Percentiles rank a stretch among this genome's conserved stretches.
phyloP scores from a whole-genome alignment of 345 rosid species.

The Schrenkiella parvula region DNA sequence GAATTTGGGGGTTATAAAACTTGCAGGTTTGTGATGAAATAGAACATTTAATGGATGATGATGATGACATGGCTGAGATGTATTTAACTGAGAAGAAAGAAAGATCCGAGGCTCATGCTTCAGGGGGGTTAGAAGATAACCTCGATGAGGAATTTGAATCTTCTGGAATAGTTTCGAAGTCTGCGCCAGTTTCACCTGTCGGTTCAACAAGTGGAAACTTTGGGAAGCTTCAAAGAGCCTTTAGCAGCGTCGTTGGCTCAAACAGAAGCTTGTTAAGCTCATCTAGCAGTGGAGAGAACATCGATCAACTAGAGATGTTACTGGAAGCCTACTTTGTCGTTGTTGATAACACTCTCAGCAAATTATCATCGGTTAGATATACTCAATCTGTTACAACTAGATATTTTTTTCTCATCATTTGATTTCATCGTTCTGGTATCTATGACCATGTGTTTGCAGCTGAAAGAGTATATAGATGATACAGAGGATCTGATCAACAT shows the following conservation, averaged over 20 bases:
- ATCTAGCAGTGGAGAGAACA: constrained; percentile 54
- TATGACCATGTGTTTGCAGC: constrained; percentile 45
- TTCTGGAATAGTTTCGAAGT: constrained; percentile 47
- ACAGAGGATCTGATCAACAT: constrained; percentile 96
- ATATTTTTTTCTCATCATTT: neutral
- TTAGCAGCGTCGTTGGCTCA: constrained; percentile 62
- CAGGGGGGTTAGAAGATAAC: constrained; percentile 39
- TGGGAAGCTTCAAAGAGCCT: constrained; percentile 72
- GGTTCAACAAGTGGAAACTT: constrained; percentile 46
- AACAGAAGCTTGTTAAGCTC: constrained; percentile 70
- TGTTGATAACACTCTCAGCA: constrained; percentile 77
- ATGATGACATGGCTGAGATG: constrained; percentile 99
- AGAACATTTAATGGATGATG: constrained; percentile 98
- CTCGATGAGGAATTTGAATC: constrained; percentile 36
- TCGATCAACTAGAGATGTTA: constrained; percentile 93
- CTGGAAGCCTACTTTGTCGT: constrained; percentile 86
- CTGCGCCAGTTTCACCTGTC: constrained; percentile 87
- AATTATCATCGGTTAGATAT: constrained; percentile 68
- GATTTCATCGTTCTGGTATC: neutral
- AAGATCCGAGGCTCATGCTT: constrained; percentile 59
- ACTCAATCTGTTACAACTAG: neutral
- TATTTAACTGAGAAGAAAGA: constrained; percentile 88
- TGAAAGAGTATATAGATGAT: constrained; percentile 94
- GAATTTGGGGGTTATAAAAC: constrained; percentile 9
- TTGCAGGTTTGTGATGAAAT: constrained; percentile 86